Conservation (phyloP, 768 basidiomycete species). For the Hygrophoropsis aurantiaca region DNA sequence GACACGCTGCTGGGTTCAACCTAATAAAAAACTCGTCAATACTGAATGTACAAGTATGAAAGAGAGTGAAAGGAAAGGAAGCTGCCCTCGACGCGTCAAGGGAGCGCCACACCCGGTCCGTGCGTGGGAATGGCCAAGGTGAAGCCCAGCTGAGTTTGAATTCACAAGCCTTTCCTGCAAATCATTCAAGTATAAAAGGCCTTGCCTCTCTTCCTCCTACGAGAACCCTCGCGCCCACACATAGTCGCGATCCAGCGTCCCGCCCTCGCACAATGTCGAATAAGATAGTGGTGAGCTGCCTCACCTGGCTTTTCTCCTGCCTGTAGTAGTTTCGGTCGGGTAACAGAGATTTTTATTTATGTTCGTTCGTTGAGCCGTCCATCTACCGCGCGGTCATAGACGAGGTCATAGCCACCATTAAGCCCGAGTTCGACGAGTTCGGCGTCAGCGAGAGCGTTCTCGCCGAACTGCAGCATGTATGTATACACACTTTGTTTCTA, state of each 20-base stretch:
- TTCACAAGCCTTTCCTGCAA: constrained; percentile 35
- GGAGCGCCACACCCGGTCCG: constrained; percentile 28
- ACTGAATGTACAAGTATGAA: no score
- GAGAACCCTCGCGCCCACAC: no score
- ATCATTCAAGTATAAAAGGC: constrained; percentile 42
- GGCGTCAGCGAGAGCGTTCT: constrained; percentile 92
- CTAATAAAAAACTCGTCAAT: no score
- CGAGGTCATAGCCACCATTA: constrained; percentile 87
- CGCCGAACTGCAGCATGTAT: constrained; percentile 83
- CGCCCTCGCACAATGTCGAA: constrained; percentile 76
- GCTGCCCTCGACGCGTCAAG: no score
- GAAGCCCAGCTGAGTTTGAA: constrained; percentile 43
- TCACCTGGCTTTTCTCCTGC: constrained; percentile 60
- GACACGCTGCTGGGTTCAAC: no score
- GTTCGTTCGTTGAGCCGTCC: constrained; percentile 76
- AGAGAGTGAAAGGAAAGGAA: no score
- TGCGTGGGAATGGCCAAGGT: constrained; percentile 42
- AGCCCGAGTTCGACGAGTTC: constrained; percentile 94
- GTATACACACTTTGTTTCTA: constrained; percentile 31
- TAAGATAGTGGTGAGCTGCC: constrained; percentile 97
- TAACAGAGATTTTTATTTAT: constrained; percentile 54
- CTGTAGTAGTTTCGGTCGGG: constrained; percentile 52
- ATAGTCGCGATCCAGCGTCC: no score
- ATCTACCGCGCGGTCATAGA: constrained; percentile 96
- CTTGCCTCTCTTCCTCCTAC: constrained; percentile 29